Evolutionary conservation across 768 basidiomycete species (phyloP).

Genomic region (Kwoniella heveanensis): DNA sequence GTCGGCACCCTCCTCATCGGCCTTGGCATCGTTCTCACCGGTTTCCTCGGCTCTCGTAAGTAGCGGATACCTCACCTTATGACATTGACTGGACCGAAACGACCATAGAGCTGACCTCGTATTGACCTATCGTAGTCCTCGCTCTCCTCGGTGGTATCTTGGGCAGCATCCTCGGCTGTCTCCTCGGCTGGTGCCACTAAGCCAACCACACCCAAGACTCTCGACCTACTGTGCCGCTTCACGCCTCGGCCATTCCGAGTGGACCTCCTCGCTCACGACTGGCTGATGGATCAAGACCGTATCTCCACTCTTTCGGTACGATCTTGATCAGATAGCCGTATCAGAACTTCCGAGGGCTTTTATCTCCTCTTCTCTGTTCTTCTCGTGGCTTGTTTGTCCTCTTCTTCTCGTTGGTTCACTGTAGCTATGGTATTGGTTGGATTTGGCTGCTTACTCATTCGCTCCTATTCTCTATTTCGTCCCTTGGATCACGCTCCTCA

Average conservation of each 20-base stretch:
- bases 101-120: neutral
- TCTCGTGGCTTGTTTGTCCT: neutral
- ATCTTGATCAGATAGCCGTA: neutral
- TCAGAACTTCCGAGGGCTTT: neutral
- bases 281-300: neutral
- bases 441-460: neutral
- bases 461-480: conserved; percentile 5
- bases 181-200: conserved; percentile 12
- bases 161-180: conserved; percentile 9
- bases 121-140: conserved; percentile 8
- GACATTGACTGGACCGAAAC: too few relatives aligned
- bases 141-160: conserved; percentile 13
- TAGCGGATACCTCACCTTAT: too few relatives aligned
- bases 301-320: conserved; percentile 17
- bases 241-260: too few relatives aligned
- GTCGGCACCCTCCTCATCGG: conserved; percentile 9
- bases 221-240: neutral
- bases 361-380: neutral
- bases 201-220: neutral
- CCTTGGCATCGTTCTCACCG: conserved; percentile 10
- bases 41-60: conserved; percentile 14
- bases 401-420: neutral
- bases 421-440: conserved; percentile 4
- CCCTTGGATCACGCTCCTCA: conserved; percentile 5
- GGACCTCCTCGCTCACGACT: too few relatives aligned